Evolutionary conservation across 257 asterid genomes (phyloP), one percentile per base, ranked within the genome.

Genomic region (Jacaranda copaia): DNA sequence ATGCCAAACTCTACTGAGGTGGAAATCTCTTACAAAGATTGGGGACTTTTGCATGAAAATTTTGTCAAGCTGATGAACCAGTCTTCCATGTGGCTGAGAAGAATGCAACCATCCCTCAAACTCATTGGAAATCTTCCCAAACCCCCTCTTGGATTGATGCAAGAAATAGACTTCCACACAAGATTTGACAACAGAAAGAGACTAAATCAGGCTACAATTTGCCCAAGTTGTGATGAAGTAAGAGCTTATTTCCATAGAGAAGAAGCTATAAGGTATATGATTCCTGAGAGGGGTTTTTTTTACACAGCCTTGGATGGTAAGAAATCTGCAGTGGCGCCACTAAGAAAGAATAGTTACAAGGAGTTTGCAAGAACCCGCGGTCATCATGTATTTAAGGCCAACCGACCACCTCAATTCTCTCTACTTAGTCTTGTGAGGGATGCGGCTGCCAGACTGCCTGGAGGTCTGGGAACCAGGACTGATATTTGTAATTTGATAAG

Each of bases 401-500:
- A 70, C 15, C 60, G 81, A n/a, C 87, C 87, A 2, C 77, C 85
- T 9, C 46, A 51, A 32, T 68, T 84, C 45, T 77, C 83, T 2
- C 35, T 84, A 2, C 81, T 78, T 64, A 80, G 81, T 70, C 73
- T 84, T 6, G 87, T 80, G 32, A 74, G 83, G 39, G 83, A 81
- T 66, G 88, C 85, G 5, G 83, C 81, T 1, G 77, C 88, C 0
- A 81, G 88, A 66, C 45, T 81, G 79, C 85, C 85, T 35, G 45
- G 63, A 9, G 52, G 80, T 4, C 9, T 61, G 25, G 88, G 88
- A 0, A 81, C 85, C 7, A 78, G 67, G 51, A 35, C 76, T 1
- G 85, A 80, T 51, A 64, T 84, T 14, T 81, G 87, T 48, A 39
- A 40, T 20, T 59, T 84, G 43, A 66, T 75, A 11, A 65, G 79